Evolutionary conservation across 805 yeast species (phyloP).

Genomic region (Henningerozyma blattae): DNA sequence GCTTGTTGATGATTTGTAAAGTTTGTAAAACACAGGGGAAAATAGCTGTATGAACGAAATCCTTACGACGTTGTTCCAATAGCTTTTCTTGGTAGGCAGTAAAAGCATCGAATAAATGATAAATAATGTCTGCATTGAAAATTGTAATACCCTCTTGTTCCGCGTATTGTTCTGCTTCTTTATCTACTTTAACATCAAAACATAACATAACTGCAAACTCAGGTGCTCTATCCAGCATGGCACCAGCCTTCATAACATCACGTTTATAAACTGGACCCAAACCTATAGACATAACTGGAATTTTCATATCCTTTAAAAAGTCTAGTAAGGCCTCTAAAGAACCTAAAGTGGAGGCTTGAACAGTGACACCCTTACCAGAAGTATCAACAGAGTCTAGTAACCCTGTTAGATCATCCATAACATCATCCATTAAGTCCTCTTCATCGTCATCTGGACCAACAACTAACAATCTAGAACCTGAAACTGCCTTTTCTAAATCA

Average conservation of each 20-base stretch:
- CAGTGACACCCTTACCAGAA: slow-evolving; percentile 94
- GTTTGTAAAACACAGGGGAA: slow-evolving; percentile 95
- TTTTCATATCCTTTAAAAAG: slow-evolving; percentile 96
- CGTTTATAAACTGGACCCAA: slow-evolving; percentile 96
- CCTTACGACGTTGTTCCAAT: slow-evolving; percentile 82
- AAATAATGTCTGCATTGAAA: slow-evolving; percentile 92
- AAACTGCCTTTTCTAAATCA: slow-evolving; percentile 96
- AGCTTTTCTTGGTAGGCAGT: slow-evolving; percentile 83
- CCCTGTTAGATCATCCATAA: slow-evolving; percentile 96
- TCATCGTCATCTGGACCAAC: slow-evolving; percentile 97
- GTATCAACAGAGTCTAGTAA: slow-evolving; percentile 89
- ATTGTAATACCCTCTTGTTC: slow-evolving; percentile 83
- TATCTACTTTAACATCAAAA: slow-evolving; percentile 94
- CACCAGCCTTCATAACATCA: slow-evolving; percentile 94
- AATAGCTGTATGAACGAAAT: slow-evolving; percentile 76
- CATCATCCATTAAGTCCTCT: slow-evolving; percentile 94
- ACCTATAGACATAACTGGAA: slow-evolving; percentile 97
- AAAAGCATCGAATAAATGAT: slow-evolving; percentile 91
- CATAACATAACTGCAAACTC: slow-evolving; percentile 96
- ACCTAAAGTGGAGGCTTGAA: slow-evolving; percentile 97
- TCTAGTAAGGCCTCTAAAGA: slow-evolving; percentile 93
- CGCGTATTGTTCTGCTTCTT: slow-evolving; percentile 97
- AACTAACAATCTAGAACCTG: slow-evolving; percentile 91
- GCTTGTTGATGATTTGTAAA: slow-evolving; percentile 90
- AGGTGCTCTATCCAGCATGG: slow-evolving; percentile 94